phyloP scores from a whole-genome alignment of 331 rosid genomes.

The Saraca asoca region DNA sequence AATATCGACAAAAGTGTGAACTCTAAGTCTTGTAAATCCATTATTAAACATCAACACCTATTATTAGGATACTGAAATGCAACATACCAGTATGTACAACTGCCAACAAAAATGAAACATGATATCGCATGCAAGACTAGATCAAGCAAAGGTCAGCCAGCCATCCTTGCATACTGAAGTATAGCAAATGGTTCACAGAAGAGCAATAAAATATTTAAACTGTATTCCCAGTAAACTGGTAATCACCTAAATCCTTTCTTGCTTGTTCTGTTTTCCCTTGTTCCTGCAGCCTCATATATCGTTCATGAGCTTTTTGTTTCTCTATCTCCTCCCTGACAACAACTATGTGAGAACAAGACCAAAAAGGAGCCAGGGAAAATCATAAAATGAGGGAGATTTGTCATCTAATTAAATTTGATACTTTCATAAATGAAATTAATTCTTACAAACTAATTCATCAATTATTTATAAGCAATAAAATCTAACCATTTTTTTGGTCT shows the following conservation, averaged over 20 bases:
- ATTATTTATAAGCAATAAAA: background rate
- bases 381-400: background rate
- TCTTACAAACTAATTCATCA: background rate
- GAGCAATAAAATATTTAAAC: background rate
- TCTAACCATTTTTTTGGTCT: background rate
- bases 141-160: background rate
- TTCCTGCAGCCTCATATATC: constrained; percentile 71
- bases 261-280: constrained; percentile 76
- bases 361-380: background rate
- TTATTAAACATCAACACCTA: too few species aligned
- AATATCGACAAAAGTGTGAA: too few species aligned
- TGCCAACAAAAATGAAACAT: background rate
- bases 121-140: background rate
- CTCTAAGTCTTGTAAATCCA: too few species aligned
- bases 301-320: constrained; percentile 66
- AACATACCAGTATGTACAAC: too few species aligned
- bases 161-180: background rate
- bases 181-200: background rate
- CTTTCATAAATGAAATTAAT: background rate
- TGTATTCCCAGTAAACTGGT: background rate
- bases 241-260: constrained; percentile 68
- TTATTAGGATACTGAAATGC: too few species aligned
- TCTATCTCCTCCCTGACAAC: constrained; percentile 63
- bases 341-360: constrained; percentile 24
- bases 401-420: background rate